Evolutionary conservation across 176 grass and related monocot species (phyloP).

Genomic region (Ananas comosus): DNA sequence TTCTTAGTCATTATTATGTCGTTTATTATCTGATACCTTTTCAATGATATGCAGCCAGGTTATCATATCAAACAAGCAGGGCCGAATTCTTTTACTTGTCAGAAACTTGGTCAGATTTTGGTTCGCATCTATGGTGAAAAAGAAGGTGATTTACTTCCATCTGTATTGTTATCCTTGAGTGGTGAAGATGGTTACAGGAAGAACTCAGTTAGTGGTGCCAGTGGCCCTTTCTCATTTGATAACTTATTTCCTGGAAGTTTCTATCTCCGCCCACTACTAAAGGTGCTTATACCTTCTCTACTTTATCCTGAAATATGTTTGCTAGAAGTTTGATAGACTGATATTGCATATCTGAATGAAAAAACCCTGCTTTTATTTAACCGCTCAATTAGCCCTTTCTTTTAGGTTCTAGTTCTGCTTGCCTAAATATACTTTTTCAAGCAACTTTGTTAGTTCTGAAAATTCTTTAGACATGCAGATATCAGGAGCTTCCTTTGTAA

Average conservation of each 20-base stretch:
- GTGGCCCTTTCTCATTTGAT: slow-evolving; percentile 72
- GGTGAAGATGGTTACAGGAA: slow-evolving; percentile 96
- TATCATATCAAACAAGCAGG: slow-evolving; percentile 77
- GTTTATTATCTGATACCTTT: slow-evolving; percentile 27
- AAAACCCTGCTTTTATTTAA: too few relatives aligned
- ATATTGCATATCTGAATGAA: too few relatives aligned
- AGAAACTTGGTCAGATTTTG: slow-evolving; percentile 82
- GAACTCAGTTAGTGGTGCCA: slow-evolving; percentile 70
- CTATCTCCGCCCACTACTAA: slow-evolving; percentile 85
- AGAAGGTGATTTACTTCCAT: slow-evolving; percentile 49
- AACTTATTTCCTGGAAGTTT: slow-evolving; percentile 94
- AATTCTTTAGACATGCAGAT: neutral
- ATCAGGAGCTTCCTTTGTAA: neutral
- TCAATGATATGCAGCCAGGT: slow-evolving; percentile 39
- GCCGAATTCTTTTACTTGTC: slow-evolving; percentile 56
- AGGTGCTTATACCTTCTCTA: slow-evolving; percentile 31
- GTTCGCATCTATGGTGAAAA: slow-evolving; percentile 48
- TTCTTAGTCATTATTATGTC: neutral
- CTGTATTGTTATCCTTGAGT: slow-evolving; percentile 88
- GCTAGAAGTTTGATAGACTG: neutral
- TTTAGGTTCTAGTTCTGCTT: too few relatives aligned
- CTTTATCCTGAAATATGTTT: neutral
- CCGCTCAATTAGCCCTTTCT: too few relatives aligned
- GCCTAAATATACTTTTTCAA: too few relatives aligned
- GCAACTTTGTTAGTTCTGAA: too few relatives aligned